Conservation (phyloP, 2,329 filamentous ascomycete genomes). For the Botrytis elliptica region DNA sequence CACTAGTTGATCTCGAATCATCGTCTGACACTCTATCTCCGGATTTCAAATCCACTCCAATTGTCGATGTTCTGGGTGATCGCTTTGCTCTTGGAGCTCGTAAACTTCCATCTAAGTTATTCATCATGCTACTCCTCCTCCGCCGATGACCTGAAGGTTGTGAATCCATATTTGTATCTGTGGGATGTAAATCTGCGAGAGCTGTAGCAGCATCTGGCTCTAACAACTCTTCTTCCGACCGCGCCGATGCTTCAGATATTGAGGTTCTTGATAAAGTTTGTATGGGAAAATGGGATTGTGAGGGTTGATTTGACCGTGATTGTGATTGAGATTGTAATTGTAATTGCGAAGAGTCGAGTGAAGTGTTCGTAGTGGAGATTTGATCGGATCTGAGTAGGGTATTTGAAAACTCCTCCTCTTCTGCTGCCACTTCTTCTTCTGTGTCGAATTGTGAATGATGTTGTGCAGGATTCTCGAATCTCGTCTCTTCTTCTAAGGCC, state of each 20-base stretch:
- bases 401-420: neutral
- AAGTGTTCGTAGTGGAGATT: conserved; percentile 5
- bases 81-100: conserved; percentile 20
- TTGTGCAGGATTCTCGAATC: neutral
- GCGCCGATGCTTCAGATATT: conserved; percentile 23
- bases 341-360: neutral
- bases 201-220: conserved; percentile 33
- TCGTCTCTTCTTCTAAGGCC: neutral
- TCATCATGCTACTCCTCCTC: conserved; percentile 39
- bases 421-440: neutral
- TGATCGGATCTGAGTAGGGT: neutral
- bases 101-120: conserved; percentile 26
- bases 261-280: conserved; percentile 25
- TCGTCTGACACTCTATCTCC: conserved; percentile 32
- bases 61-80: conserved; percentile 27
- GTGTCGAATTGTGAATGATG: conserved; percentile 14
- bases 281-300: conserved; percentile 23
- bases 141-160: conserved; percentile 36
- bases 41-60: conserved; percentile 28
- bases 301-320: neutral
- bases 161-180: conserved; percentile 31
- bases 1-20: conserved; percentile 38
- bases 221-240: conserved; percentile 24
- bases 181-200: conserved; percentile 26
- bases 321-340: neutral